These are phyloP conservation scores for Trichoderma asperelloides DNA, from an alignment of 495 filamentous ascomycete genomes.

Conservation along the genomic window DNA sequence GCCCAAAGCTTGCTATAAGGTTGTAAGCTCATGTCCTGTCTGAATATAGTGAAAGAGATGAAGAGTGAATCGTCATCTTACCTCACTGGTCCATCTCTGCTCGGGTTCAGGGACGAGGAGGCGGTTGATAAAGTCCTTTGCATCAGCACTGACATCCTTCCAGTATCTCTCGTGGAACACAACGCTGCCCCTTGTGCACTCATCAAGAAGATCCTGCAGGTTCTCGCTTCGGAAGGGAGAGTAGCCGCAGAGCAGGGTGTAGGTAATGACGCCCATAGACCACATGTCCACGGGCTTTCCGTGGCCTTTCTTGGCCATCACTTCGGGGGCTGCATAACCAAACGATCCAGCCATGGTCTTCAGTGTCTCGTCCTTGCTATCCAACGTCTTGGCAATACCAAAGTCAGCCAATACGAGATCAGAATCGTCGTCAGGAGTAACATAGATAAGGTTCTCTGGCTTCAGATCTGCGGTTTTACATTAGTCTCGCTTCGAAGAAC, in stretches of 20 bases:
- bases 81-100: conserved; percentile 69
- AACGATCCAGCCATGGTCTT: conserved; percentile 99
- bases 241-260: conserved; percentile 98
- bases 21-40: neutral
- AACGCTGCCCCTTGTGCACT: conserved; percentile 80
- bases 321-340: conserved; percentile 94
- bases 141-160: conserved; percentile 93
- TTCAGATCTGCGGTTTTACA: conserved; percentile 65
- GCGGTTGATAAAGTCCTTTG: conserved; percentile 84
- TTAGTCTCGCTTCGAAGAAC: neutral
- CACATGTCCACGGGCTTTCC: conserved; percentile 99
- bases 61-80: conserved; percentile 20
- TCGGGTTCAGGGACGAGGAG: conserved; percentile 73
- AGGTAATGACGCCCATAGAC: conserved; percentile 97
- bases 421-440: conserved; percentile 65
- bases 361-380: conserved; percentile 78
- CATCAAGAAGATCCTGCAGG: conserved; percentile 86
- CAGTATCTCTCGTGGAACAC: conserved; percentile 98
- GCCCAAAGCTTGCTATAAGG: conserved; percentile 57
- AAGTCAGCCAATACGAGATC: conserved; percentile 93
- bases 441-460: conserved; percentile 94
- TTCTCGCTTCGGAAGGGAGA: conserved; percentile 96
- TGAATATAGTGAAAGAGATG: too few relatives aligned
- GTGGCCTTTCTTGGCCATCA: conserved; percentile 96
- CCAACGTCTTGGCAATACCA: conserved; percentile 97